Base-by-base conservation (phyloP, 768 basidiomycete genomes). In the Panellus pusillus region DNA sequence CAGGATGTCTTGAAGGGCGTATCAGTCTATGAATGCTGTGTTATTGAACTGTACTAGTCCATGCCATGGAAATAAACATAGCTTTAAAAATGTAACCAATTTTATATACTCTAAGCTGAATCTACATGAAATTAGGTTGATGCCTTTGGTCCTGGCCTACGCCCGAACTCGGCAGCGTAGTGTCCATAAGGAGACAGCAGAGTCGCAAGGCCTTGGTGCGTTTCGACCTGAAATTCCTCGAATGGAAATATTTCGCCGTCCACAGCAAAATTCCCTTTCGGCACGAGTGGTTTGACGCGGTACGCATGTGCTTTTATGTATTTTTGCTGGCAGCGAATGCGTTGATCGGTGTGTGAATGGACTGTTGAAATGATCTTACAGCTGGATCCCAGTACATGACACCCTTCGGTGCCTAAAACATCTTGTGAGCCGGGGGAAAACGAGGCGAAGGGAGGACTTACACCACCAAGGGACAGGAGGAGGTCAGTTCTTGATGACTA, bases 241-340 rank as follows among this genome's bases (percentile, higher is more conserved):
- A 89, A 87, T 9, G 87, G 87, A 61, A 81, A 86, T 5, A 71
- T 62, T 70, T 95, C 93, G 8, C 93, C 93, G 60, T 95, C 93
- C 15, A 95, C 75, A 13, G 87, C 74, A 15, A 93, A 63, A 60
- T 72, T 70, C 2, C 87, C 87, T 29, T 81, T 74, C 3, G 71
- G 46, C 2, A 73, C 63, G 28, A 81, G 70, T 5, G 89, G 86
- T 64, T 82, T 84, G 28, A 91, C 75, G 19, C 88, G 80, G 66
- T 90, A 90, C 5, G 89, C 84, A 49, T 80, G 71, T 3, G 83
- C 88, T 67, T 91, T 91, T 66, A 81, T 77, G 64, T 91, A 92
- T 44, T 77, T 78, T 63, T 86, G 70, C 90, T 92, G 52, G 18
- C 17, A 20, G 44, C 40, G 48, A 44, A 27, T 28, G 66, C 51